Conservation (phyloP, 345 rosid genomes). For the Excoecaria agallocha region DNA sequence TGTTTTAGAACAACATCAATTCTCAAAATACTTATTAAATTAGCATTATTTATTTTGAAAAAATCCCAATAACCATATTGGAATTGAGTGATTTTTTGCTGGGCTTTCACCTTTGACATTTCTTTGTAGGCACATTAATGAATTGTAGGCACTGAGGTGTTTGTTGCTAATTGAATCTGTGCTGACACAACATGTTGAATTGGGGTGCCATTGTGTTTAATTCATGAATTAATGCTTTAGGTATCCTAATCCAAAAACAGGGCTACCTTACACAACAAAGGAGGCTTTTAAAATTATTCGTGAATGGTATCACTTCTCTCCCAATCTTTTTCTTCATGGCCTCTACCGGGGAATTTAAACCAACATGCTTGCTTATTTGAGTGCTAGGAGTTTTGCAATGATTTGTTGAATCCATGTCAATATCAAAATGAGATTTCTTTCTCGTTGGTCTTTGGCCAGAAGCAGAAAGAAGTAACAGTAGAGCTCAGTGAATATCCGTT, state of each 20-base stretch:
- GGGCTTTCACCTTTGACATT: not conserved
- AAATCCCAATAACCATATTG: not conserved
- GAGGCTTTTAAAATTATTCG: conserved; percentile 86
- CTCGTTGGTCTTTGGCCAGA: not conserved
- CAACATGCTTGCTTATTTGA: not conserved
- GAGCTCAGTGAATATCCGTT: not conserved
- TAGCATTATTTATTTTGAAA: no score
- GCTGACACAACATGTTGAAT: not conserved
- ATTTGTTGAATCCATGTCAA: not conserved
- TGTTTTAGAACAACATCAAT: no score
- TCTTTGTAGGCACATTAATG: not conserved
- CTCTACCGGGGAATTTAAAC: not conserved
- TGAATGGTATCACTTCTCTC: conserved; percentile 47
- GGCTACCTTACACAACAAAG: conserved; percentile 73
- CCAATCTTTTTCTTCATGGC: not conserved
- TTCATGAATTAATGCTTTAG: conserved; percentile 37
- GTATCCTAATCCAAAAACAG: conserved; percentile 93
- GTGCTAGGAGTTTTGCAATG: not conserved
- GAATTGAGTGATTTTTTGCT: not conserved
- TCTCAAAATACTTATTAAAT: no score
- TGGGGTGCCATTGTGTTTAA: not conserved
- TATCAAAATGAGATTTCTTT: no score
- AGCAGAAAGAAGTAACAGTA: not conserved
- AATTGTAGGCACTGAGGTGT: not conserved
- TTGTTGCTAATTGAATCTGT: not conserved